Conservation (phyloP, 2,329 filamentous ascomycete species). For the Clathrospora elynae region DNA sequence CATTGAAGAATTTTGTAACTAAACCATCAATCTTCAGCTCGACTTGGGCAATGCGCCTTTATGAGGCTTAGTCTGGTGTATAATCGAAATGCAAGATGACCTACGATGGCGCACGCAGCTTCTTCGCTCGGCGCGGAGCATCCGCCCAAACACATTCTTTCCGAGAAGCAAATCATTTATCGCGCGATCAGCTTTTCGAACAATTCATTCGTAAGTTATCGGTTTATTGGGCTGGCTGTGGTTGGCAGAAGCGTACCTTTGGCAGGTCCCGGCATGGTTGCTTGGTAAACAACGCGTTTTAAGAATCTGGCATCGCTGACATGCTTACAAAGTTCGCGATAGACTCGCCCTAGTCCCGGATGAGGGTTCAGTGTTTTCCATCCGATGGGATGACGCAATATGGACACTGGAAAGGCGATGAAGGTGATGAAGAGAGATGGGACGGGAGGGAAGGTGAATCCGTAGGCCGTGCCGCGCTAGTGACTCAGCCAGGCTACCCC, state of each 20-base stretch:
- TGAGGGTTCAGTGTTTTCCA: constrained; percentile 33
- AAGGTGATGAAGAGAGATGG: constrained; percentile 5
- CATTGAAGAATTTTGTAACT: constrained; percentile 36
- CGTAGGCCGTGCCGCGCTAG: constrained; percentile 6
- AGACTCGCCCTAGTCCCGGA: constrained; percentile 15
- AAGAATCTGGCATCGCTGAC: constrained; percentile 41
- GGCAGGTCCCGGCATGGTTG: constrained; percentile 33
- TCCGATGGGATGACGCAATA: constrained; percentile 14
- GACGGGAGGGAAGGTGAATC: constrained; percentile 11
- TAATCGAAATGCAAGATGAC: constrained; percentile 5
- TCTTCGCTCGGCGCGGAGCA: constrained; percentile 32
- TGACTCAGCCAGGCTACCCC: constrained; percentile 7
- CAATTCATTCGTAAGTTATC: not conserved
- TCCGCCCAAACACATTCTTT: constrained; percentile 43
- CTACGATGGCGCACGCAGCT: constrained; percentile 42
- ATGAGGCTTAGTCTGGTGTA: not conserved
- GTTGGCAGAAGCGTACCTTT: constrained; percentile 28
- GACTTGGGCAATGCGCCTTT: constrained; percentile 44
- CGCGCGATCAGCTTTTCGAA: constrained; percentile 2
- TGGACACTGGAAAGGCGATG: not conserved
- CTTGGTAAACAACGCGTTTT: constrained; percentile 45
- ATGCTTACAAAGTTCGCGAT: constrained; percentile 38
- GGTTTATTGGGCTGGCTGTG: not conserved
- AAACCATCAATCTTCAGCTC: constrained; percentile 46
- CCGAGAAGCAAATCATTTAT: constrained; percentile 33